These are phyloP conservation scores for Amorphotheca resinae DNA, from an alignment of 495 filamentous ascomycete genomes.

Conservation along the genomic window DNA sequence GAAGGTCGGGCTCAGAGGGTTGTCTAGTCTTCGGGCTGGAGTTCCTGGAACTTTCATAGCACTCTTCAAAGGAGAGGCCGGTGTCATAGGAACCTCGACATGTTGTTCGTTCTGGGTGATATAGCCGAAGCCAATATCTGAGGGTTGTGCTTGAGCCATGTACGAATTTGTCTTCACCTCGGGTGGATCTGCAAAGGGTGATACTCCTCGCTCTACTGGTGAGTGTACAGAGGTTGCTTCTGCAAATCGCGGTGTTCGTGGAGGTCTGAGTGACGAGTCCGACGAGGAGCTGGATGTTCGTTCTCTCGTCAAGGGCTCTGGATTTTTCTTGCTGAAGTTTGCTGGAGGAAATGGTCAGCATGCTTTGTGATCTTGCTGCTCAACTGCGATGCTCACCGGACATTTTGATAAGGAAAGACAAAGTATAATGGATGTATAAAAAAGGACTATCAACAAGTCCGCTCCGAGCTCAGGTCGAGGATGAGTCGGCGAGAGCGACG, in stretches of 20 bases:
- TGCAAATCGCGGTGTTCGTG: constrained; percentile 75
- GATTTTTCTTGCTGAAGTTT: constrained; percentile 37
- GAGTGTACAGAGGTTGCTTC: constrained; percentile 84
- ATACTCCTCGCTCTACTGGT: constrained; percentile 51
- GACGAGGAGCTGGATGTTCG: constrained; percentile 39
- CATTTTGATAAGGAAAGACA: constrained; percentile 14
- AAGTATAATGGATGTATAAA: background rate
- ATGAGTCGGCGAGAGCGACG: constrained; percentile 17
- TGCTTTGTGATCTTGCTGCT: constrained; percentile 11
- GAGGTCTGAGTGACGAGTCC: constrained; percentile 45
- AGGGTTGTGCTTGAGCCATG: constrained; percentile 53
- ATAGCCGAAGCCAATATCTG: constrained; percentile 88
- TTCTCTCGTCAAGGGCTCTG: constrained; percentile 31
- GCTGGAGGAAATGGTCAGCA: constrained; percentile 15
- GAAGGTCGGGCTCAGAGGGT: constrained; percentile 79
- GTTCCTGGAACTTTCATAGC: constrained; percentile 77
- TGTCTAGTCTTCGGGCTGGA: constrained; percentile 46
- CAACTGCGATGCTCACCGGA: constrained; percentile 13
- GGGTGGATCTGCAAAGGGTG: constrained; percentile 60
- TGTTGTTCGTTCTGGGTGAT: constrained; percentile 49
- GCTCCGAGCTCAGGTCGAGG: background rate
- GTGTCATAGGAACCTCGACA: constrained; percentile 43
- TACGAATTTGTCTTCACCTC: constrained; percentile 27
- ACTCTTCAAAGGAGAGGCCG: constrained; percentile 68
- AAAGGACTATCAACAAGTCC: background rate